Percentiles rank a stretch among this genome's conserved stretches.
phyloP scores from a whole-genome alignment of 495 filamentous ascomycete species.

The Lasiosphaeriaceae sp. region DNA sequence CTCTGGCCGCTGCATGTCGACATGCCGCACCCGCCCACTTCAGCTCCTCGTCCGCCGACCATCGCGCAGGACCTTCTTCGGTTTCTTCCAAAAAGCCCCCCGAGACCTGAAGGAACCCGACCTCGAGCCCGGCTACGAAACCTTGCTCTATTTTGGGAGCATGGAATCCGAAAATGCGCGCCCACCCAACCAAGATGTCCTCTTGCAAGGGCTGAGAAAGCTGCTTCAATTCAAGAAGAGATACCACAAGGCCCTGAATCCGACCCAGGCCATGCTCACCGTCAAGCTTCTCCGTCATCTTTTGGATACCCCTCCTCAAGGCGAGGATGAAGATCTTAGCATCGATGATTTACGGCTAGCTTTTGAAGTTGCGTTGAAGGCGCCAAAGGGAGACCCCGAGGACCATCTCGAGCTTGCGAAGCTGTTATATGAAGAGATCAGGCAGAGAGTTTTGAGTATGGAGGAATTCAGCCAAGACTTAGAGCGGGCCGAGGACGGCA shows the following conservation, averaged over 20 bases:
- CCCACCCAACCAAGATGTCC: constrained; percentile 53
- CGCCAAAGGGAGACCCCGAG: constrained; percentile 30
- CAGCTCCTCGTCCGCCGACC: constrained; percentile 23
- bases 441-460: constrained; percentile 18
- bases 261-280: constrained; percentile 60
- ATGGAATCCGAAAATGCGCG: constrained; percentile 46
- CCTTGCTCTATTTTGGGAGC: constrained; percentile 48
- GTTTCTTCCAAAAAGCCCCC: constrained; percentile 53
- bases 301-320: constrained; percentile 34
- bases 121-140: constrained; percentile 57
- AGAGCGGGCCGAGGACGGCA: constrained; percentile 35
- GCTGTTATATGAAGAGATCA: constrained; percentile 52
- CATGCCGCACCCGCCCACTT: constrained; percentile 24
- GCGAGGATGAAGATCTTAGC: constrained; percentile 37
- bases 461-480: constrained; percentile 28
- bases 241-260: constrained; percentile 50
- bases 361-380: constrained; percentile 31
- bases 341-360: constrained; percentile 49
- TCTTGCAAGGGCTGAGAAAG: constrained; percentile 58
- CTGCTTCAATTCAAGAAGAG: constrained; percentile 58
- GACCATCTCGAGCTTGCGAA: constrained; percentile 53
- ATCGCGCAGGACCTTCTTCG: constrained; percentile 52
- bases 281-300: constrained; percentile 58
- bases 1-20: constrained; percentile 4
- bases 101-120: constrained; percentile 50